Conservation (phyloP, 176 grass and related monocot species). For the Musa acuminata region DNA sequence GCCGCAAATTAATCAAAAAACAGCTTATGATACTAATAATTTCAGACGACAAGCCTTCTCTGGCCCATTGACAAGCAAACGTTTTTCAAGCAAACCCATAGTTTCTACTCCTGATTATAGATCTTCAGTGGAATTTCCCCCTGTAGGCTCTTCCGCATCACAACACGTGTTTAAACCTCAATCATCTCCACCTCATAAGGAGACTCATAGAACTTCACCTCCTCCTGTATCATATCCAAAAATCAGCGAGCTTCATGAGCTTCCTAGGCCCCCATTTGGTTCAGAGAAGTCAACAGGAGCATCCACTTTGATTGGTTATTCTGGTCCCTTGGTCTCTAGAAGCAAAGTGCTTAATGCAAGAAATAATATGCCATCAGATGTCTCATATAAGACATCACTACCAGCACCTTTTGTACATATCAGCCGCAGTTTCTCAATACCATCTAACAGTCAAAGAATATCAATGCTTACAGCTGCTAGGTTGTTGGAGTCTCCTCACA, state of each 20-base stretch:
- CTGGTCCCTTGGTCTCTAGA: slow-evolving; percentile 78
- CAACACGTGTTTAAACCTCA: slow-evolving; percentile 33
- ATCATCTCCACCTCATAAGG: slow-evolving; percentile 11
- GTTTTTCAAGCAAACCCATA: slow-evolving; percentile 34
- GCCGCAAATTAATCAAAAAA: slow-evolving; percentile 30
- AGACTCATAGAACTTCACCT: slow-evolving; percentile 24
- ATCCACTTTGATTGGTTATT: slow-evolving; percentile 72
- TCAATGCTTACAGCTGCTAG: slow-evolving; percentile 46
- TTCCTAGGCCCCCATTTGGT: slow-evolving; percentile 70
- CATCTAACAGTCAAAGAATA: slow-evolving; percentile 63
- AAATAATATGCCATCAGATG: slow-evolving; percentile 23
- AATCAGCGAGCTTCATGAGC: slow-evolving; percentile 90
- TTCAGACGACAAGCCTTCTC: slow-evolving; percentile 64
- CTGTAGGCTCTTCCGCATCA: slow-evolving; percentile 30
- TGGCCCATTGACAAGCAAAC: slow-evolving; percentile 67
- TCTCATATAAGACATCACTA: slow-evolving; percentile 45
- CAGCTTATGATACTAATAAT: slow-evolving; percentile 38
- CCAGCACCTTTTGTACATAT: slow-evolving; percentile 55
- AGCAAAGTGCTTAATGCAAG: slow-evolving; percentile 28
- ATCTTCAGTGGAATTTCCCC: slow-evolving; percentile 26
- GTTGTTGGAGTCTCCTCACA: slow-evolving; percentile 47
- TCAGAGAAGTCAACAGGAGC: slow-evolving; percentile 18
- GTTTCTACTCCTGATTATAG: slow-evolving; percentile 36
- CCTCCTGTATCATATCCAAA: slow-evolving; percentile 48
- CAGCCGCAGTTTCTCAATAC: slow-evolving; percentile 60